These are phyloP conservation scores for Pseudocercospora crystallina DNA, from an alignment of 2,329 filamentous ascomycete species.

Conservation along the genomic window DNA sequence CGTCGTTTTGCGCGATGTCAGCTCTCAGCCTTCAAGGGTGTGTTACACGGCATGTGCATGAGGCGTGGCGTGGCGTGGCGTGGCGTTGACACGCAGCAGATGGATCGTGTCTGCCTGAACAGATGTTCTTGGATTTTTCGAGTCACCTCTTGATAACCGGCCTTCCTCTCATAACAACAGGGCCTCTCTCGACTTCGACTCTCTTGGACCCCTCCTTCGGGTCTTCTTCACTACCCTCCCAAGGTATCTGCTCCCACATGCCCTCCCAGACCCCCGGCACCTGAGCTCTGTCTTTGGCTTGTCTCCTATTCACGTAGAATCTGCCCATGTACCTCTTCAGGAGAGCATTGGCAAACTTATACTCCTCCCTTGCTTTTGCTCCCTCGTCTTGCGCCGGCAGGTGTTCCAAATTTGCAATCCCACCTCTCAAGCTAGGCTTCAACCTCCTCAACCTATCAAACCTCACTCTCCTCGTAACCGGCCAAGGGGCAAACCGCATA, in stretches of 20 bases:
- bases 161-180: too few species aligned
- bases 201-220: neutral
- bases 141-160: too few species aligned
- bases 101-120: too few species aligned
- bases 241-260: conserved; percentile 33
- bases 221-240: conserved; percentile 4
- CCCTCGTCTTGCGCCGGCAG: conserved; percentile 19
- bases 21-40: too few species aligned
- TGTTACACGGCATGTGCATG: too few species aligned
- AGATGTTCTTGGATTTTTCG: too few species aligned
- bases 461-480: conserved; percentile 29
- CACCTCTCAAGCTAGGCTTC: conserved; percentile 12
- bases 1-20: too few species aligned
- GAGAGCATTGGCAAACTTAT: neutral
- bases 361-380: neutral
- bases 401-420: conserved; percentile 34
- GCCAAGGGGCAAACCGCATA: conserved; percentile 43
- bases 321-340: conserved; percentile 20
- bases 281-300: conserved; percentile 20
- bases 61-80: too few species aligned
- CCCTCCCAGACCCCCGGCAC: conserved; percentile 31
- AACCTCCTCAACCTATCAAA: conserved; percentile 30
- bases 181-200: too few species aligned
- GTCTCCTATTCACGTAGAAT: conserved; percentile 28
- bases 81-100: too few species aligned